Evolutionary conservation across 163 green algal species (phyloP), one percentile per base, ranked within the genome.

Genomic region (Scenedesmus sp.): DNA sequence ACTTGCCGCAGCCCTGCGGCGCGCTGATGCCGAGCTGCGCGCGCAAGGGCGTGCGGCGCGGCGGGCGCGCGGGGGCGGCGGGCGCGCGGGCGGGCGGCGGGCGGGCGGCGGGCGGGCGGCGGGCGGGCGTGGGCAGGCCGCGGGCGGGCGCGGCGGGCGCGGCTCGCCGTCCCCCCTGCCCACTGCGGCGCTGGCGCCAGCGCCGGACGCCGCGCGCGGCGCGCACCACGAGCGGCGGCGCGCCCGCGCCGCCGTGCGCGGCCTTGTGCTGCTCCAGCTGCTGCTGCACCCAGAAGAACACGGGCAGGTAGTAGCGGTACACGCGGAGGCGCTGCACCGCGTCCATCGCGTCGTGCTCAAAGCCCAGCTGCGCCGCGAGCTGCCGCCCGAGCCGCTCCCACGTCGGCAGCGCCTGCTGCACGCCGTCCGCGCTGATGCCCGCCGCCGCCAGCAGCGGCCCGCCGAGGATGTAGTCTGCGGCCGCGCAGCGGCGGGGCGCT

Each of bases 1-100:
- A 96, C 85, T 99, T 99, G 64, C 97, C 97, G 80, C 95, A 99
- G 20, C 97, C 97, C 82, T 99, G 94, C 2, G 96, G 96, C 0
- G 97, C 97, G 48, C 84, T 94, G 85, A 99, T 97, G 81, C 97
- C 97, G 13, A 98, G 75, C 56, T 95, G 80, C 53, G 57, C n/a
- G n/a, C 33, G 7, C 7, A 45, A 13, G 14, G 5, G 58, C 7
- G 6, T 66, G 58, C 0, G 29, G 13, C 29, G 0, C 10, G 4
- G 29, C 13, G 9, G 29, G 10, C 29, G 58, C 13, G 15, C 15
- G 3, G 29, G 20, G 15, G 7, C 26, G 58, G 42, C 34, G 39
- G 39, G 39, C 39, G 10, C 39, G 39, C 39, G 10, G 39, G 10
- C 39, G 10, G 39, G 6, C 10, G 39, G 39, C 39, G 39, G 10